These are phyloP conservation scores for Pseudocercospora pini-densiflorae DNA, from an alignment of 2,329 filamentous ascomycete species.

Conservation along the genomic window DNA sequence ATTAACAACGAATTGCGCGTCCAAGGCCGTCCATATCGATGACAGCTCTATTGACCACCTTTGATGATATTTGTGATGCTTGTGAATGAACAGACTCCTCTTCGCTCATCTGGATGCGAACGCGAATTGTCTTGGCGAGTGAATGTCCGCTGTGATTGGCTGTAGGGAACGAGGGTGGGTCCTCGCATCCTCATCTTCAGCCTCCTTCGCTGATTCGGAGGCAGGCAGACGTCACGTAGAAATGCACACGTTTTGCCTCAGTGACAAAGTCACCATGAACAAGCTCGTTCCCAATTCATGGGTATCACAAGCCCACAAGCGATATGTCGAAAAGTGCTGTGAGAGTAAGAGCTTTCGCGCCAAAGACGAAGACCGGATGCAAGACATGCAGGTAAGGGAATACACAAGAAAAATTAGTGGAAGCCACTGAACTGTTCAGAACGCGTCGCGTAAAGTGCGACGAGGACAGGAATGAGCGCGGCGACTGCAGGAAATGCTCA, in stretches of 20 bases:
- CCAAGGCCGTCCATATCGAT: too few species aligned
- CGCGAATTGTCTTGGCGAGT: not conserved
- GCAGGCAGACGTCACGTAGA: not conserved
- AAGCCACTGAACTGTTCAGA: not conserved
- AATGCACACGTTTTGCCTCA: not conserved
- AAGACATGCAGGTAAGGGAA: conserved; percentile 12
- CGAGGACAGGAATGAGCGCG: conserved; percentile 5
- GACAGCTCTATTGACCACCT: not conserved
- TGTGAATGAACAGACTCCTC: too few species aligned
- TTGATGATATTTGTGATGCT: too few species aligned
- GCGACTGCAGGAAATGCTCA: not conserved
- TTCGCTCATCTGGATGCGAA: not conserved
- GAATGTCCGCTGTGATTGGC: not conserved
- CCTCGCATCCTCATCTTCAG: not conserved
- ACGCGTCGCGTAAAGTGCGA: conserved; percentile 15
- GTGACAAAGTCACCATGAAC: not conserved
- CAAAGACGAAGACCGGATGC: conserved; percentile 14
- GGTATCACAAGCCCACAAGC: not conserved
- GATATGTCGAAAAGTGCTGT: not conserved
- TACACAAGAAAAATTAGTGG: not conserved
- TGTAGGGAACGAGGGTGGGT: not conserved
- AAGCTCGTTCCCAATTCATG: not conserved
- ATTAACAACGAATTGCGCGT: too few species aligned
- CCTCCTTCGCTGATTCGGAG: not conserved
- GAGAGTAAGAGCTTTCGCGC: conserved; percentile 8